Percentiles rank a stretch among this genome's conserved stretches.
Conservation (phyloP, 345 rosid genomes). For the Cardamine occulta region DNA sequence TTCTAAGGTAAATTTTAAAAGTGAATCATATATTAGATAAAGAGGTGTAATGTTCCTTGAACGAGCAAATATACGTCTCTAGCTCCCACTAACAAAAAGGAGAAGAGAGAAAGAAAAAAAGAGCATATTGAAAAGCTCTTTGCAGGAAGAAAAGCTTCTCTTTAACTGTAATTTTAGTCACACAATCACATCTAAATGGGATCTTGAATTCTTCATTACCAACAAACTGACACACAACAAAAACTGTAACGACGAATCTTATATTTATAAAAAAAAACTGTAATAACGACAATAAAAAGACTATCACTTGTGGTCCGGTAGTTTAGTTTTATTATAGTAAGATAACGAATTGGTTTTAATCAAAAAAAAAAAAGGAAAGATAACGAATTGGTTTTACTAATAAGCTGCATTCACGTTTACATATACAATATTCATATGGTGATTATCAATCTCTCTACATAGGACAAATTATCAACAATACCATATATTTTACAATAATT, state of each 20-base stretch:
- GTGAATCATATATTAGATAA: conserved; percentile 31
- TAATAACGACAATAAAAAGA: conserved; percentile 20
- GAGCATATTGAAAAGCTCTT: conserved; percentile 38
- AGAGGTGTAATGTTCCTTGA: conserved; percentile 38
- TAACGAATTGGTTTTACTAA: not conserved
- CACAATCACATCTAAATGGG: conserved; percentile 39
- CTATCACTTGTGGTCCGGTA: conserved; percentile 4
- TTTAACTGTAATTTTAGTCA: conserved; percentile 34
- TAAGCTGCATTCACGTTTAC: conserved; percentile 4
- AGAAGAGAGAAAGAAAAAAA: conserved; percentile 1
- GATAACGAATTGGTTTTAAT: not conserved
- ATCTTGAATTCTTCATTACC: conserved; percentile 38
- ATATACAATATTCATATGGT: conserved; percentile 3
- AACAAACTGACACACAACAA: conserved; percentile 33
- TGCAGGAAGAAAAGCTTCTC: conserved; percentile 34
- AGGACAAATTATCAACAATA: not conserved
- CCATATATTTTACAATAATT: not conserved
- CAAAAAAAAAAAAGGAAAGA: not conserved
- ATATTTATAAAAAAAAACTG: not conserved
- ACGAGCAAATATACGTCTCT: conserved; percentile 37
- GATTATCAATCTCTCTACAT: not conserved
- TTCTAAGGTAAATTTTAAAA: conserved; percentile 23
- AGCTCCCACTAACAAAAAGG: conserved; percentile 45
- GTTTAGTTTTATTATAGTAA: conserved; percentile 6
- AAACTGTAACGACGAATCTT: conserved; percentile 13